phyloP scores from a whole-genome alignment of 129 eudicot genomes.

The Dittrichia graveolens region DNA sequence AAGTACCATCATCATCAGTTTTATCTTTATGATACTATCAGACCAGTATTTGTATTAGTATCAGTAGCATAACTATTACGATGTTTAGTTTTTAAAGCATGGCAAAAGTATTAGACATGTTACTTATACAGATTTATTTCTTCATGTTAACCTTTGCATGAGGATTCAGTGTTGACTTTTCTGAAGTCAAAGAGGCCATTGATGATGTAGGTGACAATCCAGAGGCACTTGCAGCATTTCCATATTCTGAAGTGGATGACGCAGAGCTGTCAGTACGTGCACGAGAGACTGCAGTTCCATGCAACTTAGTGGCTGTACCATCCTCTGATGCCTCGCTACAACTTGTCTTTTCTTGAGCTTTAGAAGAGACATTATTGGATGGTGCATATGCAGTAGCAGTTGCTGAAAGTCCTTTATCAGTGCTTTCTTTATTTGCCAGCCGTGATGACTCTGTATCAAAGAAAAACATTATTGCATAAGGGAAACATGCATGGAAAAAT shows the following conservation, averaged over 20 bases:
- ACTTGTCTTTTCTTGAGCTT: slow-evolving; percentile 48
- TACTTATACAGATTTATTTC: background rate
- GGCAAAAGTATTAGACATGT: too few relatives aligned
- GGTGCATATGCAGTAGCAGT: slow-evolving; percentile 61
- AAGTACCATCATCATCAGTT: slow-evolving; percentile 23
- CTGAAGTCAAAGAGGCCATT: slow-evolving; percentile 79
- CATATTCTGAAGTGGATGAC: slow-evolving; percentile 63
- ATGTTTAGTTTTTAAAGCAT: too few relatives aligned
- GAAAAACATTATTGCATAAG: background rate
- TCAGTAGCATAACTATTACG: slow-evolving; percentile 7
- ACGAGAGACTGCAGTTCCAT: slow-evolving; percentile 36
- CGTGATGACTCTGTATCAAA: slow-evolving; percentile 39
- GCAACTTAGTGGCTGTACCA: slow-evolving; percentile 23
- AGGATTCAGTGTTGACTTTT: slow-evolving; percentile 87
- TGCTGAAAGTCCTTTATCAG: slow-evolving; percentile 53
- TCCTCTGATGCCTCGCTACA: slow-evolving; percentile 47
- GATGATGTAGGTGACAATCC: slow-evolving; percentile 88
- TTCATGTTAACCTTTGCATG: slow-evolving; percentile 72
- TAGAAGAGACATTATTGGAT: slow-evolving; percentile 35
- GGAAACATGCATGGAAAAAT: too few relatives aligned
- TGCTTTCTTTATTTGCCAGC: slow-evolving; percentile 45
- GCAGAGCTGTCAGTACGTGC: slow-evolving; percentile 62
- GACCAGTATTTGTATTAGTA: background rate
- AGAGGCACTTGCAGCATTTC: slow-evolving; percentile 56
- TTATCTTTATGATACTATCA: background rate